phyloP scores from a whole-genome alignment of 441 rosid species.

The Pelargonium myrrhifolium region DNA sequence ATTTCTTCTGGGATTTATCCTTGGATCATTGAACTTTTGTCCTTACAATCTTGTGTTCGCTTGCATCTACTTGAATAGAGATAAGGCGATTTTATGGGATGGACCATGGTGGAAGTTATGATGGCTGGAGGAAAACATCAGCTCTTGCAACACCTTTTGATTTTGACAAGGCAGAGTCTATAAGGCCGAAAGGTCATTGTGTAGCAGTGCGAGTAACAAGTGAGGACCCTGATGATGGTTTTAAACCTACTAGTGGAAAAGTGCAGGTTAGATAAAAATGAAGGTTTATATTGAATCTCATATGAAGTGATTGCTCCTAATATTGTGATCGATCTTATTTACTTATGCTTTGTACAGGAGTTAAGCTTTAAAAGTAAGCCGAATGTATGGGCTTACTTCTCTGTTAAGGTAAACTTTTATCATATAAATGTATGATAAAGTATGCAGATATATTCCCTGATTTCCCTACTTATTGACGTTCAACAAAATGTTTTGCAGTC shows the following conservation, averaged over 20 bases:
- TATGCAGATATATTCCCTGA: conserved; percentile 13
- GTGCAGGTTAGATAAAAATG: conserved; percentile 61
- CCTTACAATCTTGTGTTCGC: conserved; percentile 15
- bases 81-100: conserved; percentile 93
- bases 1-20: conserved; percentile 11
- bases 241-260: conserved; percentile 98
- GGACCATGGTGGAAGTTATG: conserved; percentile 91
- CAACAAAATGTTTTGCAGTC: conserved; percentile 54
- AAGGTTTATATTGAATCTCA: background rate
- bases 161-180: conserved; percentile 85
- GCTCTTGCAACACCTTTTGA: conserved; percentile 62
- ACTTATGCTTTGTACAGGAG: conserved; percentile 49
- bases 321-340: conserved; percentile 14
- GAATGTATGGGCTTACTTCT: conserved; percentile 99
- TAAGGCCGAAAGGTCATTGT: conserved; percentile 93
- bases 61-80: conserved; percentile 42
- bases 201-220: conserved; percentile 99
- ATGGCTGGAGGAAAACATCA: conserved; percentile 91
- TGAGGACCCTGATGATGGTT: conserved; percentile 99
- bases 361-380: conserved; percentile 99
- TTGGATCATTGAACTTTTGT: conserved; percentile 14
- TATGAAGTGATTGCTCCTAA: conserved; percentile 18
- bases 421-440: background rate
- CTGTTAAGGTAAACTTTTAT: conserved; percentile 74
- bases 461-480: conserved; percentile 14